Conservation (phyloP, 352 stramenopile species). For the Pythium scleroteichum region DNA sequence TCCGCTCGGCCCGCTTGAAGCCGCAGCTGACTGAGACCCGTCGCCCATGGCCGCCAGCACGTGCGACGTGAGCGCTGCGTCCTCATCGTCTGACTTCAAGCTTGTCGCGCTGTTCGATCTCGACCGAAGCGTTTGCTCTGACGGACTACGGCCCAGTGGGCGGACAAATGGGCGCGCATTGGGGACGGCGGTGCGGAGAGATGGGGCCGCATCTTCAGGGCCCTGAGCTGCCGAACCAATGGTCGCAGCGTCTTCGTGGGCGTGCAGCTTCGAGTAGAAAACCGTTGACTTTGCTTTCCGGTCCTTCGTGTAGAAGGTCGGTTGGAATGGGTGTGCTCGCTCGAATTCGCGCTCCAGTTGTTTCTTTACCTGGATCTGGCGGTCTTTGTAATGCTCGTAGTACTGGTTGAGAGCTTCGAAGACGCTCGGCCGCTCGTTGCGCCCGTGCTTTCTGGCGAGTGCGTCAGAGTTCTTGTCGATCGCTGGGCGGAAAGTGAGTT, state of each 20-base stretch:
- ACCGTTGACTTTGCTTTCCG: slow-evolving; percentile 34
- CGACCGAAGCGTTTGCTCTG: slow-evolving; percentile 13
- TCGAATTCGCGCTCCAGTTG: slow-evolving; percentile 62
- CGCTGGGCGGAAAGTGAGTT: slow-evolving; percentile 67
- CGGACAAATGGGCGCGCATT: slow-evolving; percentile 64
- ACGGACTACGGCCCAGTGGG: slow-evolving; percentile 43
- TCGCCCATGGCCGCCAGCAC: slow-evolving; percentile 54
- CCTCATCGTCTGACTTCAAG: slow-evolving; percentile 42
- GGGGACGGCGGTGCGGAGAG: slow-evolving; percentile 49
- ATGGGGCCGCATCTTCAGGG: slow-evolving; percentile 25
- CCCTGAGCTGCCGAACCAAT: background rate
- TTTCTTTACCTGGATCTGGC: slow-evolving; percentile 49
- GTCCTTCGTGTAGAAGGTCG: slow-evolving; percentile 49
- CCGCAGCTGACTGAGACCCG: background rate
- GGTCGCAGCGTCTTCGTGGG: slow-evolving; percentile 12
- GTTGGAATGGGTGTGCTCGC: slow-evolving; percentile 64
- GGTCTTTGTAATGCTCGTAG: slow-evolving; percentile 67
- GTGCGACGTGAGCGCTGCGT: slow-evolving; percentile 53
- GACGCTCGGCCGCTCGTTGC: slow-evolving; percentile 55
- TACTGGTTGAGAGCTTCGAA: slow-evolving; percentile 75
- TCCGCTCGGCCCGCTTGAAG: background rate
- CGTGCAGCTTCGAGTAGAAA: slow-evolving; percentile 65
- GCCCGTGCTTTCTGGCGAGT: slow-evolving; percentile 65
- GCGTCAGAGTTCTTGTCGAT: slow-evolving; percentile 74
- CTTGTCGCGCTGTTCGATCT: slow-evolving; percentile 39